Evolutionary conservation across 2,329 filamentous ascomycete species (phyloP), one percentile per base, ranked within the genome.

Genomic region (Aspergillus tanneri): DNA sequence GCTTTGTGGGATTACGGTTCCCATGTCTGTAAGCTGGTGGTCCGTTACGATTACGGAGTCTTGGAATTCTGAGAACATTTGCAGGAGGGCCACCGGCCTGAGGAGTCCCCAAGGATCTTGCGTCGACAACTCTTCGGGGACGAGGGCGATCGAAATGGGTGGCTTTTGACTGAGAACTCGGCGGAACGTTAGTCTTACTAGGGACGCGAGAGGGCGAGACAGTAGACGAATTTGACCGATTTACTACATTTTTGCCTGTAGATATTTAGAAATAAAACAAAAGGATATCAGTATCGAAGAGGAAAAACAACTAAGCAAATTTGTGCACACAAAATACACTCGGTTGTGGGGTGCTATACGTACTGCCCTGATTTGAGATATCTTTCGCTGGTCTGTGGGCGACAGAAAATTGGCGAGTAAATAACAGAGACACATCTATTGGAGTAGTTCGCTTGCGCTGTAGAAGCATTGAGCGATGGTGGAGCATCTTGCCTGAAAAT

Each of bases 41-140:
- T 22, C 58, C 50, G 8, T 47, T 50, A 32, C 56, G 60, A 36
- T 44, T 57, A 34, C 58, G 62, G 23, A 63, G 43, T 21, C 57
- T 55, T 4, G 64, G 60, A 24, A 56, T 59, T 36, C 62, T 67
- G 18, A 72, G 58, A 25, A 72, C 53, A 41, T 65, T 63, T 7
- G 58, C 49, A 14, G 59, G 58, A n/a, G 61, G 54, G 27, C 54
- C 58, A 45, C 58, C 58, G 22, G 57, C 46, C 40, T 56, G 57
- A n/a, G 62, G 52, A 7, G 66, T 66, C 5, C 60, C 68, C 22
- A 72, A 60, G 6, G 67, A 65, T 39, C 69, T 60, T 11, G 69
- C 69, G 53, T 72, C 69, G 44, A 72, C 44, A 16, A 59, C 57
- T 22, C 64, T 60, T 34, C 60, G 61, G 28, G 64, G 58, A 30